Base-by-base conservation (phyloP, 83 land plant genomes). In the Diphasiastrum complanatum region DNA sequence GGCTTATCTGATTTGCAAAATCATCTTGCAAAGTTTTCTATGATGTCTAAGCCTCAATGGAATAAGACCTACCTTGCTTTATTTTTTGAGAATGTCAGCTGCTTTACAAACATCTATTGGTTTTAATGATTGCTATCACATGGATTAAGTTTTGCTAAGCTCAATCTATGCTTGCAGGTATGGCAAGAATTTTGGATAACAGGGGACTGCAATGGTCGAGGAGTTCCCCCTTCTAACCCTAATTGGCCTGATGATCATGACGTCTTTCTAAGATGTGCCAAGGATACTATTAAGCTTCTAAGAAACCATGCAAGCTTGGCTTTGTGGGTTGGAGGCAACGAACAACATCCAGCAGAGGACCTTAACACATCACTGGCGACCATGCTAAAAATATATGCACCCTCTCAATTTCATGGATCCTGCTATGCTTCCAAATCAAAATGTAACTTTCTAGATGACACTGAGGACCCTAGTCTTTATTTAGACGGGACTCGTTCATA, bases 121-220 rank as follows among this genome's bases (percentile, higher is more conserved):
- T n/a, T n/a, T n/a, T n/a, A n/a, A n/a, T n/a, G n/a, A n/a, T n/a
- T n/a, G n/a, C n/a, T n/a, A n/a, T n/a, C n/a, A n/a, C n/a, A n/a
- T n/a, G n/a, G n/a, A n/a, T n/a, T n/a, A n/a, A n/a, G n/a, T n/a
- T n/a, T n/a, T n/a, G n/a, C n/a, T n/a, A n/a, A n/a, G n/a, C n/a
- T n/a, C n/a, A n/a, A n/a, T n/a, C n/a, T n/a, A n/a, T n/a, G n/a
- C n/a, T 4, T 72, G 30, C 77, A 92, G 98, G 95, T 88, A 6
- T 92, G 95, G 98, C 95, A 92, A 72, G 95, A 92, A 54, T 92
- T 92, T 33, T 92, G 98, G 91, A 92, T 92, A 36, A 92, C 98
- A 27, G 98, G 98, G 33, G 98, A 92, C 72, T 69, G 71, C 63
- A 86, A 92, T 76, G 98, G 98, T 45, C 78, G 95, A 53, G 98